Conservation (phyloP, 345 rosid genomes). For the Aquilaria sinensis region DNA sequence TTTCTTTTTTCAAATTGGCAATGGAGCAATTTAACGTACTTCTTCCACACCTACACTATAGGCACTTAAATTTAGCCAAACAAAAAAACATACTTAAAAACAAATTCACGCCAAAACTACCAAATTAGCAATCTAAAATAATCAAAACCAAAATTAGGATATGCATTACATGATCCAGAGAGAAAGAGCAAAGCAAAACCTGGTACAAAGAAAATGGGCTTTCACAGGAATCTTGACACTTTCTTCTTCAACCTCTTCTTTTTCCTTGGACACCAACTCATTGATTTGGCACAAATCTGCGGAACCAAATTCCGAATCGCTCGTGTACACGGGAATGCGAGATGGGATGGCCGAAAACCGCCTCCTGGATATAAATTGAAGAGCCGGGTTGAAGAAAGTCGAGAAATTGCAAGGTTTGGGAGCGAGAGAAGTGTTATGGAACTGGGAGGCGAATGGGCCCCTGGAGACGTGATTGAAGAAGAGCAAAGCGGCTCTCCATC, state of each 20-base stretch:
- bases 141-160: not conserved
- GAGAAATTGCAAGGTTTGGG: conserved; percentile 4
- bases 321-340: conserved; percentile 36
- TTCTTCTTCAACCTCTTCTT: conserved; percentile 62
- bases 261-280: conserved; percentile 27
- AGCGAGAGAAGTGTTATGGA: conserved; percentile 6
- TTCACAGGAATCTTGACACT: conserved; percentile 65
- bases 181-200: conserved; percentile 31
- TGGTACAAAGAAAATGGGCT: conserved; percentile 79
- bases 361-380: conserved; percentile 20
- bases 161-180: too few relatives aligned
- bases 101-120: conserved; percentile 6
- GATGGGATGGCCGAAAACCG: conserved; percentile 58
- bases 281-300: conserved; percentile 28
- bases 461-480: conserved; percentile 25
- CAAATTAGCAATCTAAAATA: conserved; percentile 6
- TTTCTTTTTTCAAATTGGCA: not conserved
- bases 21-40: too few relatives aligned
- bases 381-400: conserved; percentile 3
- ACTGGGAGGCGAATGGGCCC: conserved; percentile 7
- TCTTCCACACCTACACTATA: too few relatives aligned
- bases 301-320: conserved; percentile 46
- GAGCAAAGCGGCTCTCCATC: conserved; percentile 52
- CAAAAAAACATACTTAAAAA: not conserved
- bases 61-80: not conserved